These are phyloP conservation scores for Aspergillus fructus DNA, from an alignment of 2,329 filamentous ascomycete species.

Conservation along the genomic window DNA sequence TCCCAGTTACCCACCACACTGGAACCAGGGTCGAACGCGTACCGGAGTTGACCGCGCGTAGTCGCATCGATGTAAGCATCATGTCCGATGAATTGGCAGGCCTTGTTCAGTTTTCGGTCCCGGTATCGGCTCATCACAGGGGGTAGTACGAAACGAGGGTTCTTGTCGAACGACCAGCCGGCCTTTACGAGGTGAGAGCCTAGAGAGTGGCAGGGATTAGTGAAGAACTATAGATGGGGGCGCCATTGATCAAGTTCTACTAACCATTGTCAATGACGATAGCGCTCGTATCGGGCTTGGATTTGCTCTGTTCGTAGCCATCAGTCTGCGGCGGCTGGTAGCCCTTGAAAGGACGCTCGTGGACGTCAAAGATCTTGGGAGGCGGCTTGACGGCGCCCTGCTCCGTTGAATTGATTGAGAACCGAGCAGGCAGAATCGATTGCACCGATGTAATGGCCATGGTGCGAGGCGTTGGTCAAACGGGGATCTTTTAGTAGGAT, in stretches of 20 bases:
- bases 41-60: conserved; percentile 83
- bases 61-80: conserved; percentile 96
- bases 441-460: conserved; percentile 47
- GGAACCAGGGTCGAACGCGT: conserved; percentile 85
- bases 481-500: conserved; percentile 21
- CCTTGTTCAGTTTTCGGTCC: conserved; percentile 88
- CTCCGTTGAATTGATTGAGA: conserved; percentile 43
- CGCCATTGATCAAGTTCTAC: background rate
- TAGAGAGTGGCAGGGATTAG: conserved; percentile 37
- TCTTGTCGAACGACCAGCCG: conserved; percentile 89
- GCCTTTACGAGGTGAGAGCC: conserved; percentile 87
- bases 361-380: conserved; percentile 54
- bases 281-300: conserved; percentile 61
- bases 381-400: conserved; percentile 54
- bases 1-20: conserved; percentile 98
- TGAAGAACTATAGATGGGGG: too few relatives aligned
- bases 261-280: conserved; percentile 98
- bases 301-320: conserved; percentile 68
- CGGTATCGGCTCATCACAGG: conserved; percentile 94
- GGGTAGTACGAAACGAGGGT: conserved; percentile 76
- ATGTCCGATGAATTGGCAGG: conserved; percentile 85
- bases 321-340: conserved; percentile 60
- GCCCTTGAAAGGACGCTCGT: conserved; percentile 62
- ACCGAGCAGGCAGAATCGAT: conserved; percentile 37
- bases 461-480: conserved; percentile 21